These are phyloP conservation scores for Grigorovia yakushimaensis DNA, from an alignment of 805 yeast species.

Conservation along the genomic window DNA sequence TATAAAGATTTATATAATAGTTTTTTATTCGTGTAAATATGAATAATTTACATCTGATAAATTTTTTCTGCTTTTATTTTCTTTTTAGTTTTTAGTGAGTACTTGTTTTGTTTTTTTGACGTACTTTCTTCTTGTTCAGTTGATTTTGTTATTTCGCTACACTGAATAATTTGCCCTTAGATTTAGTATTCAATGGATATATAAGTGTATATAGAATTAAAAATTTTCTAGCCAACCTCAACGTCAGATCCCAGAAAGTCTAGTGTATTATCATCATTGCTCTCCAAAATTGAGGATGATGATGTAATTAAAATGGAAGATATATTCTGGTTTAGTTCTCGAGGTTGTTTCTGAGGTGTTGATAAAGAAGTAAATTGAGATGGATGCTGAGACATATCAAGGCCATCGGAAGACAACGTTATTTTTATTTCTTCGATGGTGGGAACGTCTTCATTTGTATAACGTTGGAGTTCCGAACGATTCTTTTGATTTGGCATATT, in stretches of 20 bases:
- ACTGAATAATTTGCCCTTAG: background rate
- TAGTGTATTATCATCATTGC: slow-evolving; percentile 4
- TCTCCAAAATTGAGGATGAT: background rate
- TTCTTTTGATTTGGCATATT: background rate
- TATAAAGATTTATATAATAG: background rate
- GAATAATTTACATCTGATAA: background rate
- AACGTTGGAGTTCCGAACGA: no score
- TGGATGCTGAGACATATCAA: background rate
- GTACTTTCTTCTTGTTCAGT: no score
- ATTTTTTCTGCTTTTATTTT: background rate
- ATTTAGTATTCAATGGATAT: background rate
- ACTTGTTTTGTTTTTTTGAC: no score
- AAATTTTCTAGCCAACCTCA: slow-evolving; percentile 6
- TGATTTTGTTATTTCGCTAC: no score
- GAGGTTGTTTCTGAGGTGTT: background rate
- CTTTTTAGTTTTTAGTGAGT: background rate
- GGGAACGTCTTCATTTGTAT: background rate
- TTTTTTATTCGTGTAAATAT: background rate
- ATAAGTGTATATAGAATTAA: background rate
- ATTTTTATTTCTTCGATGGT: background rate
- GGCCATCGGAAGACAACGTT: background rate
- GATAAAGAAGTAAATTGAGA: background rate
- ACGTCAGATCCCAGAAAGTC: slow-evolving; percentile 17
- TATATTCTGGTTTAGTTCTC: background rate
- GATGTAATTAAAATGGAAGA: background rate